Evolutionary conservation across 495 filamentous ascomycete species (phyloP).

Genomic region (Aspergillus sclerotiicarbonarius): DNA sequence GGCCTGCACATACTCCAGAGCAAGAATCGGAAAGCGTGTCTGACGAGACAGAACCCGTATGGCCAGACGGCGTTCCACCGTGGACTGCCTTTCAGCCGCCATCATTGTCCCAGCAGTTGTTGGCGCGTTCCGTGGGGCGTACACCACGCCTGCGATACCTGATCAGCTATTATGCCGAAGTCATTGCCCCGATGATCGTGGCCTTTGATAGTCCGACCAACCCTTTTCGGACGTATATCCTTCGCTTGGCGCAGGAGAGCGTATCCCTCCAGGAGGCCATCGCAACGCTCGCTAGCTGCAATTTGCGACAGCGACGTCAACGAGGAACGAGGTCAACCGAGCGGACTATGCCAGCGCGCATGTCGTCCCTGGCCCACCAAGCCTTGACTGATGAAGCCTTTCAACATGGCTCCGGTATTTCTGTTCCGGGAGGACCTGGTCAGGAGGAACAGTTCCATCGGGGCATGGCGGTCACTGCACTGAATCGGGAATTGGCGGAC

Average conservation of each 20-base stretch:
- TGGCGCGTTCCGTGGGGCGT: slow-evolving; percentile 47
- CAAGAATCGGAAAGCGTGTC: background rate
- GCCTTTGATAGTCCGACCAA: slow-evolving; percentile 83
- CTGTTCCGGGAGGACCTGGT: slow-evolving; percentile 33
- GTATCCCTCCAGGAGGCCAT: slow-evolving; percentile 87
- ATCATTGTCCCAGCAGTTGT: slow-evolving; percentile 42
- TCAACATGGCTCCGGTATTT: slow-evolving; percentile 37
- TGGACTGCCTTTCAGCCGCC: slow-evolving; percentile 32
- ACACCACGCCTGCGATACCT: slow-evolving; percentile 59
- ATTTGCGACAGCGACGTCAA: slow-evolving; percentile 57
- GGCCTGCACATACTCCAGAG: background rate
- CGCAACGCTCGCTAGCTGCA: slow-evolving; percentile 84
- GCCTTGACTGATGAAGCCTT: slow-evolving; percentile 41
- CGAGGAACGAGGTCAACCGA: slow-evolving; percentile 43
- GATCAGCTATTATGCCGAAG: slow-evolving; percentile 70
- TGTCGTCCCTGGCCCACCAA: slow-evolving; percentile 51
- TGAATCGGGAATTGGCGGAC: slow-evolving; percentile 81
- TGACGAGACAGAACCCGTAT: background rate
- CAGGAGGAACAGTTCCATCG: slow-evolving; percentile 84
- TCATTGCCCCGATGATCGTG: slow-evolving; percentile 87
- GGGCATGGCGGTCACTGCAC: slow-evolving; percentile 71
- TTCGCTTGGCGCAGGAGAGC: slow-evolving; percentile 74
- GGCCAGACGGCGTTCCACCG: background rate
- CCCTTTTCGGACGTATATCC: slow-evolving; percentile 81
- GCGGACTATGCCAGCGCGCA: slow-evolving; percentile 43